Conservation (phyloP, 129 eudicot species). For the Flaveria brownii region DNA sequence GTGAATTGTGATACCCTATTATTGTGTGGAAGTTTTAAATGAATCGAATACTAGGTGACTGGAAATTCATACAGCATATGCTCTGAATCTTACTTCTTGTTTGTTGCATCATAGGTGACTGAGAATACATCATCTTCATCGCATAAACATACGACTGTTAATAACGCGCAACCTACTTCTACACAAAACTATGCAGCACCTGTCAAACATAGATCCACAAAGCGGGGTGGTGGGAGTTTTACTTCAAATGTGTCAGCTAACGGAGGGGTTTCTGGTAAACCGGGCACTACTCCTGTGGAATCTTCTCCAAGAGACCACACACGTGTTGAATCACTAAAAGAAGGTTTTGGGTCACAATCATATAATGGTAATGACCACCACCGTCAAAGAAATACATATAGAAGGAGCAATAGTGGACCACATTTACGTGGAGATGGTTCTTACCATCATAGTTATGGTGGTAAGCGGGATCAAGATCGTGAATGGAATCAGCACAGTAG, state of each 20-base stretch:
- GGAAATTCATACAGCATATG: neutral
- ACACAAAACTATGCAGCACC: slow-evolving; percentile 51
- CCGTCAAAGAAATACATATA: slow-evolving; percentile 53
- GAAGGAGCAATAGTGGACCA: slow-evolving; percentile 64
- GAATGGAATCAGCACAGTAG: slow-evolving; percentile 65
- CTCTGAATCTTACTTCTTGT: slow-evolving; percentile 14
- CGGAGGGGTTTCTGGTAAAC: slow-evolving; percentile 53
- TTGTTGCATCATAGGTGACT: slow-evolving; percentile 37
- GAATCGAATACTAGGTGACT: neutral
- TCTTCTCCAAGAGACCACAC: slow-evolving; percentile 45
- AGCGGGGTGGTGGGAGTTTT: slow-evolving; percentile 58
- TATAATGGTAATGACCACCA: slow-evolving; percentile 52
- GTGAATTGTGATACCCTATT: neutral
- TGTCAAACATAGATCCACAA: slow-evolving; percentile 55
- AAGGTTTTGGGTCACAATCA: slow-evolving; percentile 51
- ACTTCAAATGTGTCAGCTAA: slow-evolving; percentile 38
- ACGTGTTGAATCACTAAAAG: slow-evolving; percentile 53
- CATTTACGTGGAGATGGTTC: slow-evolving; percentile 64
- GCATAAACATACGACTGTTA: slow-evolving; percentile 39
- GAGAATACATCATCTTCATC: slow-evolving; percentile 47
- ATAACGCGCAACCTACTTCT: slow-evolving; percentile 39
- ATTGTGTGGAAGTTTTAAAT: neutral
- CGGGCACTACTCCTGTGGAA: slow-evolving; percentile 40
- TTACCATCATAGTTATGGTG: slow-evolving; percentile 55
- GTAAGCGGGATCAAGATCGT: slow-evolving; percentile 80